These are phyloP conservation scores for Arabidopsis suecica DNA, from an alignment of 345 rosid species.

Conservation along the genomic window DNA sequence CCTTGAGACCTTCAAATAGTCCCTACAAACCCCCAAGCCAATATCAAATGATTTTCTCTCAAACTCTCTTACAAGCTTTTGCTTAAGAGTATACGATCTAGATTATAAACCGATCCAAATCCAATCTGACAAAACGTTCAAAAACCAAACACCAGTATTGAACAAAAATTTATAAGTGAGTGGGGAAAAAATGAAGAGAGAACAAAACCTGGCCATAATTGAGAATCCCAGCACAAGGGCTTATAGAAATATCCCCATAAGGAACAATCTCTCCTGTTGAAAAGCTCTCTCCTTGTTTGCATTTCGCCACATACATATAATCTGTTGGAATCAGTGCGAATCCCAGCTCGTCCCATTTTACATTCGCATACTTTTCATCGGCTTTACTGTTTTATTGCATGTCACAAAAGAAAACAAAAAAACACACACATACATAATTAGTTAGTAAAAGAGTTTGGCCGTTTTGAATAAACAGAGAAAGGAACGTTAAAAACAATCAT, in stretches of 20 bases:
- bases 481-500: neutral
- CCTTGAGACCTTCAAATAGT: slow-evolving; percentile 64
- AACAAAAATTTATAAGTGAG: neutral
- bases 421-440: neutral
- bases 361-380: slow-evolving; percentile 38
- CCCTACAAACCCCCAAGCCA: slow-evolving; percentile 44
- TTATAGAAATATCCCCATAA: slow-evolving; percentile 39
- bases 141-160: neutral
- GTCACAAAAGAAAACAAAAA: neutral
- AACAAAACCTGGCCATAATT: slow-evolving; percentile 47
- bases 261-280: slow-evolving; percentile 46
- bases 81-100: neutral
- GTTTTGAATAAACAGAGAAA: neutral
- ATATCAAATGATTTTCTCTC: neutral
- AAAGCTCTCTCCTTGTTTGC: slow-evolving; percentile 44
- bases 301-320: slow-evolving; percentile 46
- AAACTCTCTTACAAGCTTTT: neutral
- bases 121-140: neutral
- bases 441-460: neutral
- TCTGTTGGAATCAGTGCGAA: slow-evolving; percentile 34
- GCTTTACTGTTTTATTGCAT: slow-evolving; percentile 22
- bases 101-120: neutral
- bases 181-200: neutral
- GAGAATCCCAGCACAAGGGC: slow-evolving; percentile 46
- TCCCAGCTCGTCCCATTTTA: slow-evolving; percentile 46